Evolutionary conservation across 768 basidiomycete species (phyloP), one percentile per base, ranked within the genome.

Genomic region (Sporobolomyces pararoseus): DNA sequence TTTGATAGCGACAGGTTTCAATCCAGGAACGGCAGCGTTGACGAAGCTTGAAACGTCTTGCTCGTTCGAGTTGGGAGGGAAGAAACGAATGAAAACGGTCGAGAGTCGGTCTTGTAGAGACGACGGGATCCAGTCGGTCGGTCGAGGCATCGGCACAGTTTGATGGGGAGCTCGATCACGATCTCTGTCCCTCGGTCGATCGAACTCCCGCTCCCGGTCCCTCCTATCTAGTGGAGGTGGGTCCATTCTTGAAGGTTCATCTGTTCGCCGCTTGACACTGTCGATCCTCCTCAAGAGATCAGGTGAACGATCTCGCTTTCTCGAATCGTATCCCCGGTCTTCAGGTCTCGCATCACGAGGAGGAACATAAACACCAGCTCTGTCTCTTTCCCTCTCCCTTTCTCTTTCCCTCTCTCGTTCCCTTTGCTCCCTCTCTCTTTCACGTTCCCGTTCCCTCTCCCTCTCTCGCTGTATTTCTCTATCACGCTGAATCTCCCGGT

Each of bases 1-100:
- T 50, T 69, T 69, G 68, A 69, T 59, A 23, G 37, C 68, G 31
- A 52, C 25, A 10, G 68, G 55, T 21, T 2, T 0, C n/a, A 39
- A 4, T n/a, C 1, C 25, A 0, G 31, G 55, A 16, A 27, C 23
- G 10, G 49, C 27, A 10, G 19, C 17, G 10, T 9, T 2, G 25
- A 60, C 10, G 31, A 52, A 66, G 6, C 34, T 21, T 23, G 13
- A 17, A 14, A 59, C 25, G 25, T 52, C 39, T 14, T 46, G 27
- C 3, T 59, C 63, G 16, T 25, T 32, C 13, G 42, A 21, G 17
- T 19, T 1, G 42, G 34, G 16, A 1, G 32, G 51, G 63, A 70
- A 47, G 32, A 37, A 52, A 2, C 68, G 58, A 2, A 70, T 35
- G 57, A 35, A 65, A 7, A 53, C 32, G 19, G 46, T 35, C 17